A percentile compares a stretch with the other conserved stretches of the same genome.
These are phyloP conservation scores for Pistacia atlantica DNA, from an alignment of 345 rosid species.

Conservation along the genomic window DNA sequence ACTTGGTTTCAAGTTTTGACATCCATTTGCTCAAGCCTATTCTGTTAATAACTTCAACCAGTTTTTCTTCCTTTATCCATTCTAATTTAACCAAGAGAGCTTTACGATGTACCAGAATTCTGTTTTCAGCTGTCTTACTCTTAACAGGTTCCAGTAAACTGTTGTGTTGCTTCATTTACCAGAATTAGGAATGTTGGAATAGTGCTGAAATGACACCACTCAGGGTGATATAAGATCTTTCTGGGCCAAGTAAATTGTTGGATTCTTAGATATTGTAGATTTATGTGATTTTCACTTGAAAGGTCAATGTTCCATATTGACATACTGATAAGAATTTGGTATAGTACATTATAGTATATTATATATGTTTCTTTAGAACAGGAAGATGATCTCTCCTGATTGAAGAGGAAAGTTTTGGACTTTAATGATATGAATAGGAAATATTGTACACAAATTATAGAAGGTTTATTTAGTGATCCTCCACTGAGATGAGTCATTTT, in stretches of 20 bases:
- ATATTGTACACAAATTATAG: not conserved
- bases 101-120: not conserved
- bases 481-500: not conserved
- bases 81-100: not conserved
- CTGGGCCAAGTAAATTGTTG: not conserved
- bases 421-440: not conserved
- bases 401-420: slow-evolving; percentile 2
- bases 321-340: slow-evolving; percentile 7
- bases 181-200: slow-evolving; percentile 11
- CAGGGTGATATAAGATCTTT: slow-evolving; percentile 17
- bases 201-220: not conserved
- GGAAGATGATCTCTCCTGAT: not conserved
- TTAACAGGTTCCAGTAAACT: not conserved
- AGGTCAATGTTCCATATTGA: not conserved
- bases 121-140: not conserved
- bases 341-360: not conserved
- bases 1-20: not conserved
- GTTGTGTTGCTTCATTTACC: not conserved
- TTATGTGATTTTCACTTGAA: not conserved
- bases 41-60: not conserved
- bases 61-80: slow-evolving; percentile 6
- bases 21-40: not conserved
- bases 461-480: not conserved
- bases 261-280: slow-evolving; percentile 12
- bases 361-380: not conserved